Evolutionary conservation across 805 yeast genomes (phyloP).

Genomic region (Spathaspora hagerdaliae): DNA sequence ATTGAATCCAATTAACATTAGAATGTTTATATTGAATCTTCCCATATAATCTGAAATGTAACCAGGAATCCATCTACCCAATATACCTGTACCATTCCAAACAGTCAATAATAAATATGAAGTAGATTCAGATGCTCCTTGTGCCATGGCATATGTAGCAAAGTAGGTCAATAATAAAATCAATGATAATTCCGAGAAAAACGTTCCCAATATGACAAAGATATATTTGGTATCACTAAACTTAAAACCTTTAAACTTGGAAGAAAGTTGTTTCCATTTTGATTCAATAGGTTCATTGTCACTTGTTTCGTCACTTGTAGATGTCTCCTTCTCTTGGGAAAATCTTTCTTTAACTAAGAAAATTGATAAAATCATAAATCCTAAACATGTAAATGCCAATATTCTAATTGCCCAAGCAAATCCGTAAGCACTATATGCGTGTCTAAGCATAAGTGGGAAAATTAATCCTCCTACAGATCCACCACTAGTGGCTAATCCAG

Average conservation of each 20-base stretch:
- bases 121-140: conserved; percentile 24
- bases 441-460: conserved; percentile 51
- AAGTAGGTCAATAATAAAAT: conserved; percentile 27
- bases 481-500: conserved; percentile 63
- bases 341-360: conserved; percentile 26
- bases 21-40: conserved; percentile 26
- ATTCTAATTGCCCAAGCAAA: conserved; percentile 58
- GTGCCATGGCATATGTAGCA: conserved; percentile 30
- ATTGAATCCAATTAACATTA: conserved; percentile 23
- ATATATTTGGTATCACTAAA: conserved; percentile 19
- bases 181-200: conserved; percentile 25
- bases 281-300: not conserved
- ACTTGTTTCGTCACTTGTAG: not conserved
- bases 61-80: conserved; percentile 32
- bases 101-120: conserved; percentile 24
- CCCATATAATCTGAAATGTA: conserved; percentile 24
- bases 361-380: conserved; percentile 19
- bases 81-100: conserved; percentile 27
- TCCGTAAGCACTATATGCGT: conserved; percentile 45
- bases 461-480: conserved; percentile 65
- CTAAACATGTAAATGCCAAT: conserved; percentile 31
- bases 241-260: not conserved
- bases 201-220: conserved; percentile 26
- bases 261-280: not conserved
- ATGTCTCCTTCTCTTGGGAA: conserved; percentile 1